Percentiles rank a stretch among this genome's conserved stretches.
These are phyloP conservation scores for Chalciporus chontae DNA, from an alignment of 768 basidiomycete genomes.

Conservation along the genomic window DNA sequence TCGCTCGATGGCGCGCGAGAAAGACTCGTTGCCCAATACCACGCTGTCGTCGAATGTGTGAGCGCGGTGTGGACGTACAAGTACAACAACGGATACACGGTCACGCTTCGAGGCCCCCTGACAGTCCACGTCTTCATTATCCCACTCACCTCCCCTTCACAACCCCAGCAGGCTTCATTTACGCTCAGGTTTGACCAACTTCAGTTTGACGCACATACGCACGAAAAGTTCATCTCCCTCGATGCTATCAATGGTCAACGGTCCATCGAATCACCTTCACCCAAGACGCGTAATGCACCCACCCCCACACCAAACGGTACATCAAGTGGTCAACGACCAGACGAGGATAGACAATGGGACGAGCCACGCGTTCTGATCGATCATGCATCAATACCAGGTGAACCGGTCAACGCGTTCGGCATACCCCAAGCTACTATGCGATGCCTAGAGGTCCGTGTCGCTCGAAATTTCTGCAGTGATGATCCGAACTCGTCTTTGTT, in stretches of 20 bases:
- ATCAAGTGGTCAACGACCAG: slow-evolving; percentile 26
- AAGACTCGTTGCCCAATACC: slow-evolving; percentile 45
- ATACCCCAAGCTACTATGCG: slow-evolving; percentile 89
- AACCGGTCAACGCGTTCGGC: slow-evolving; percentile 85
- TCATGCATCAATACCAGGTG: slow-evolving; percentile 65
- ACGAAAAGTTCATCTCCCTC: slow-evolving; percentile 73
- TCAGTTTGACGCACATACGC: slow-evolving; percentile 65
- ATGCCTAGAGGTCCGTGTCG: slow-evolving; percentile 65
- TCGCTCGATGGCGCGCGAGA: slow-evolving; percentile 77
- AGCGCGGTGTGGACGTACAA: slow-evolving; percentile 78
- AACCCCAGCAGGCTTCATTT: slow-evolving; percentile 21
- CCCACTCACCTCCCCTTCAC: slow-evolving; percentile 18
- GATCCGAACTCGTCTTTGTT: slow-evolving; percentile 5
- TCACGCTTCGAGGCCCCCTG: slow-evolving; percentile 72
- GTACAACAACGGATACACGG: slow-evolving; percentile 75
- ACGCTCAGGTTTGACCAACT: slow-evolving; percentile 69
- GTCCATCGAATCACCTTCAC: slow-evolving; percentile 39
- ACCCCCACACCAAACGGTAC: slow-evolving; percentile 33
- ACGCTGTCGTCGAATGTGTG: slow-evolving; percentile 63
- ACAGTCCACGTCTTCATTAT: slow-evolving; percentile 54
- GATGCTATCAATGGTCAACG: slow-evolving; percentile 57
- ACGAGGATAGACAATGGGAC: slow-evolving; percentile 62
- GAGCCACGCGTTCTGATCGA: slow-evolving; percentile 62
- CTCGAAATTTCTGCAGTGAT: not conserved
- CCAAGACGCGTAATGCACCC: slow-evolving; percentile 35